Conservation (phyloP, 2,329 filamentous ascomycete species). For the Fusarium xylarioides region DNA sequence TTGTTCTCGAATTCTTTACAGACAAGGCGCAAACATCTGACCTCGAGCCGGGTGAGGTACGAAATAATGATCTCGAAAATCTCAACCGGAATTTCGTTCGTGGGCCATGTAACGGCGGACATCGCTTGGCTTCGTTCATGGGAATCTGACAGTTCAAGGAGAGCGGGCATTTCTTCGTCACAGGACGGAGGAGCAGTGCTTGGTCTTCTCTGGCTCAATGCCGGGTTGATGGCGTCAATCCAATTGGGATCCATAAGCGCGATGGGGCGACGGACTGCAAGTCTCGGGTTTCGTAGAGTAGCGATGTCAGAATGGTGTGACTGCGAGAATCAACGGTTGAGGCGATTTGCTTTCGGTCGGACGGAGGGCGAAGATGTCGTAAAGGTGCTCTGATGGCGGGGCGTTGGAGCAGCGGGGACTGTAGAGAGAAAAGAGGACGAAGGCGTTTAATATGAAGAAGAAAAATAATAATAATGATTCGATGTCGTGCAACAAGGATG, state of each 20-base stretch:
- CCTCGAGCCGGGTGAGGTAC: conserved; percentile 64
- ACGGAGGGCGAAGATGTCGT: conserved; percentile 21
- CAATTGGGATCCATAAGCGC: not conserved
- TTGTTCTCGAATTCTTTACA: conserved; percentile 65
- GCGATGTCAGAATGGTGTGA: not conserved
- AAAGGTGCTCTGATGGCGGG: conserved; percentile 17
- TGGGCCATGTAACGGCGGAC: conserved; percentile 44
- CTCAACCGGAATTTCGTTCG: conserved; percentile 63
- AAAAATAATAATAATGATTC: not conserved
- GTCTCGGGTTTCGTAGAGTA: not conserved
- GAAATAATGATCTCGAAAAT: conserved; percentile 66
- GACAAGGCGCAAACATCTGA: conserved; percentile 69
- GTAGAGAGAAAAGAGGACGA: not conserved
- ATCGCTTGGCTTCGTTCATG: not conserved
- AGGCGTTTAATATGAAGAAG: not conserved
- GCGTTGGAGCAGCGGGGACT: conserved; percentile 9
- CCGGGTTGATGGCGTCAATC: not conserved
- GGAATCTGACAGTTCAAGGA: conserved; percentile 5
- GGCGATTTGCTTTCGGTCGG: conserved; percentile 25
- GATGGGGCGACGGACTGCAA: not conserved
- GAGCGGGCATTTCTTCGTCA: conserved; percentile 17
- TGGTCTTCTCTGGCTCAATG: conserved; percentile 13
- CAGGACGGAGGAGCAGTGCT: conserved; percentile 33
- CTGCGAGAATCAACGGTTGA: not conserved
- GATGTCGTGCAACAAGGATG: not conserved